Percentiles rank a stretch among this genome's conserved stretches.
These are phyloP conservation scores for Digitaria exilis DNA, from an alignment of 202 grass and related monocot species.

Conservation along the genomic window DNA sequence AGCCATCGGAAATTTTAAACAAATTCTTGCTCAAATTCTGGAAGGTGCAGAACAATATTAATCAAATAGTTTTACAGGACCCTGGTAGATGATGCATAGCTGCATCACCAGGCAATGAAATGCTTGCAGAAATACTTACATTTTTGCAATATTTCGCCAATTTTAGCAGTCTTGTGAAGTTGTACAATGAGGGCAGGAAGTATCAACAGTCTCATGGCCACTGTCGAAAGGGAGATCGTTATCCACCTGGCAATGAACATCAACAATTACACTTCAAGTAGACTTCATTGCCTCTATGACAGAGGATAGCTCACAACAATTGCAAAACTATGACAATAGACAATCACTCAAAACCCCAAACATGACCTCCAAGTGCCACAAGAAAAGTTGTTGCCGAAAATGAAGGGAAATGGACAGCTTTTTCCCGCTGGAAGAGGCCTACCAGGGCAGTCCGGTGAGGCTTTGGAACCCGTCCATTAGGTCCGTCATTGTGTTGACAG, in stretches of 20 bases:
- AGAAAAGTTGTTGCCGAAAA: not conserved
- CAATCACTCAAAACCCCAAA: not conserved
- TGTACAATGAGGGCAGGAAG: conserved; percentile 73
- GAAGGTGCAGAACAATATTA: conserved; percentile 21
- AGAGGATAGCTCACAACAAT: not conserved
- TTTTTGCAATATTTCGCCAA: conserved; percentile 53
- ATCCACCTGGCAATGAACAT: conserved; percentile 70
- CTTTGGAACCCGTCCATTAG: conserved; percentile 67
- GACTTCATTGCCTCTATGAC: not conserved
- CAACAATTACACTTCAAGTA: conserved; percentile 1
- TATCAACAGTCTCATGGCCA: conserved; percentile 79
- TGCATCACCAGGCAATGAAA: not conserved
- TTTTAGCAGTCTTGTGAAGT: conserved; percentile 66
- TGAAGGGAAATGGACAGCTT: not conserved
- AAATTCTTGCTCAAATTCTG: not conserved
- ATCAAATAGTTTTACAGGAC: not conserved
- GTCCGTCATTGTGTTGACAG: conserved; percentile 27
- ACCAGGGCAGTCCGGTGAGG: conserved; percentile 89
- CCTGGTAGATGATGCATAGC: not conserved
- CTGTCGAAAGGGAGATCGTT: conserved; percentile 76
- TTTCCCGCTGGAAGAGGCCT: conserved; percentile 16
- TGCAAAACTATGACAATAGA: not conserved
- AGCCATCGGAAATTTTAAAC: not conserved
- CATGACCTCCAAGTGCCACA: not conserved
- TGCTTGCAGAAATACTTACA: conserved; percentile 51